phyloP scores from a whole-genome alignment of 192 early-diverging fungal genomes.

The Linnemannia hyalina region DNA sequence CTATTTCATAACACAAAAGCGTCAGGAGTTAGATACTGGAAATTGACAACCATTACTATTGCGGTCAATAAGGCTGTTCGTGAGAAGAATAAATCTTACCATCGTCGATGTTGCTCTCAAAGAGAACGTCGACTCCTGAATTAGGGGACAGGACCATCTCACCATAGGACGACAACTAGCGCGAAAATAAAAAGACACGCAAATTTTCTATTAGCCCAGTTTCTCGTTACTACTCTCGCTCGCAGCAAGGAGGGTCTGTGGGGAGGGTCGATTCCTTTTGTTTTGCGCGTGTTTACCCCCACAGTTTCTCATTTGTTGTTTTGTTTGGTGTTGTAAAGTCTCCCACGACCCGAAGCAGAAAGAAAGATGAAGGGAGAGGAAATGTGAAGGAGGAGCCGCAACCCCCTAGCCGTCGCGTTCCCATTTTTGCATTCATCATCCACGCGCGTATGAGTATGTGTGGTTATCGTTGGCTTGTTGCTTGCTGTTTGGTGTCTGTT shows the following conservation, averaged over 20 bases:
- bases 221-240: neutral
- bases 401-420: neutral
- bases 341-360: slow-evolving; percentile 8
- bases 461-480: neutral
- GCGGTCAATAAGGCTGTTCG: neutral
- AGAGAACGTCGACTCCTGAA: slow-evolving; percentile 49
- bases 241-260: neutral
- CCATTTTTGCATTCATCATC: neutral
- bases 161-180: slow-evolving; percentile 46
- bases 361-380: neutral
- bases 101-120: slow-evolving; percentile 52
- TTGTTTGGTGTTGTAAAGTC: neutral
- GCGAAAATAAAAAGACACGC: neutral
- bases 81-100: slow-evolving; percentile 20
- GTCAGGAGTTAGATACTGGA: too few relatives aligned
- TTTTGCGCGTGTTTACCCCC: slow-evolving; percentile 7
- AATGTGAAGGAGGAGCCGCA: neutral
- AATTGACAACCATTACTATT: neutral
- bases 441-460: neutral
- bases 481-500: neutral
- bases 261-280: neutral
- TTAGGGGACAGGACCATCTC: slow-evolving; percentile 46
- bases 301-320: neutral
- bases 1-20: neutral
- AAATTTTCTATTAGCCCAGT: neutral